Base-by-base conservation (phyloP, 768 basidiomycete species). In the Pholiota molesta region DNA sequence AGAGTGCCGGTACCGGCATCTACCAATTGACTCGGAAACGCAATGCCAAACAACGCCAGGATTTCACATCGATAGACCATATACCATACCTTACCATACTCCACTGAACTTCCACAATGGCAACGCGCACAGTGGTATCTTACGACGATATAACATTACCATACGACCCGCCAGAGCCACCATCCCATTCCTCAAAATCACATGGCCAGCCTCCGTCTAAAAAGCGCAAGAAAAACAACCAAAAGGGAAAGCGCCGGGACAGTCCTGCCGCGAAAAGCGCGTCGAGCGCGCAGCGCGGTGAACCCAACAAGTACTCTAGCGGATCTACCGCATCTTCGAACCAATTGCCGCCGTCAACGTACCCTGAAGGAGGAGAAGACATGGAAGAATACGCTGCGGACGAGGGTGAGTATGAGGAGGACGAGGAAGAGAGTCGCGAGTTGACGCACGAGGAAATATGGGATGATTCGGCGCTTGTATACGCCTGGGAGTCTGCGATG, bases 401-500 rank as follows among this genome's bases (percentile, higher is more conserved):
- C 26, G 74, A 66, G 17, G 57, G 67, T 28, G 74, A 72, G 6
- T 73, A 73, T 5, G 77, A 75, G n/a, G 74, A 71, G 2, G 78
- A 78, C 11, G 78, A 81, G 28, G 79, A 81, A 33, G 85, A 88
- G 68, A 86, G 87, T 65, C 80, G 87, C 28, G 80, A 86, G 58
- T 79, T 92, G 61, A 85, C 88, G 9, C 82, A 88, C 35, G 83
- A 87, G 52, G 92, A 94, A 68, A 86, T 92, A 39, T 94, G 92
- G 92, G 92, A 94, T 65, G 92, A 94, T 71, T 89, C 90, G 37
- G 90, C 89, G 4, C 81, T 94, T 65, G 83, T 94, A 49, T 82
- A 90, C 56, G 92, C 92, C 19, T 94, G 92, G 92, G 83, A 94
- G 71, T 88, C 92, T 62, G 92, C 92, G 17, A 86, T 82, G 64